Percentiles rank a stretch among this genome's conserved stretches.
Conservation (phyloP, 2,329 filamentous ascomycete species). For the Cladosporium halotolerans region DNA sequence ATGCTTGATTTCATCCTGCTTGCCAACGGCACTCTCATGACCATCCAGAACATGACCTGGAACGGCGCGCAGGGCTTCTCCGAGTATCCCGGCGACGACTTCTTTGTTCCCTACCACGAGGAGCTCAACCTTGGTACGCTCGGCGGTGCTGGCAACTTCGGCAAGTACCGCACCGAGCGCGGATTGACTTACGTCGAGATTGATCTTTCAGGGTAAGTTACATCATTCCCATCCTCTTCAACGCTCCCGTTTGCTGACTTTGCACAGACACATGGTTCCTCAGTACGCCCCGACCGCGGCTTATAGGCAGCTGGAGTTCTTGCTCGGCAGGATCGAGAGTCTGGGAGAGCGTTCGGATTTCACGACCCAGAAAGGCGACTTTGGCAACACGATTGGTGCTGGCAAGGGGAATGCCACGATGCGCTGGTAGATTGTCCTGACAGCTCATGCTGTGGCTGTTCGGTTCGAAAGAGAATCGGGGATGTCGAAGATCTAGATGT, state of each 20-base stretch:
- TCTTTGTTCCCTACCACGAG: constrained; percentile 62
- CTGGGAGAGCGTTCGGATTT: constrained; percentile 38
- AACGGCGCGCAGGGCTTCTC: constrained; percentile 66
- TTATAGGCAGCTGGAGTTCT: constrained; percentile 67
- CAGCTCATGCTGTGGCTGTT: too few relatives aligned
- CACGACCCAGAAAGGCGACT: constrained; percentile 29
- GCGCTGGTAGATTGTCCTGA: too few relatives aligned
- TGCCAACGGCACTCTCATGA: constrained; percentile 62
- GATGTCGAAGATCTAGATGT: too few relatives aligned
- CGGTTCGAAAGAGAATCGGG: too few relatives aligned
- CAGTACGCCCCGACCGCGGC: constrained; percentile 63
- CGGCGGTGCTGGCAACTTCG: constrained; percentile 61
- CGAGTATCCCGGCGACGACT: constrained; percentile 51
- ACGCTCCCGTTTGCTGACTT: background rate
- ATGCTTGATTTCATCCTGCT: constrained; percentile 62
- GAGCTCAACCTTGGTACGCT: constrained; percentile 42
- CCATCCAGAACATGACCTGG: constrained; percentile 79
- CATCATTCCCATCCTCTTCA: constrained; percentile 1
- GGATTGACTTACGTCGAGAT: constrained; percentile 67
- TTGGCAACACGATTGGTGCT: constrained; percentile 1
- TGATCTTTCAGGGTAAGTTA: constrained; percentile 44
- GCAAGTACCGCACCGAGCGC: constrained; percentile 65
- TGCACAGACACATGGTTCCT: constrained; percentile 30
- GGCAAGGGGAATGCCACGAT: background rate
- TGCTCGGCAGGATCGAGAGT: constrained; percentile 62